Evolutionary conservation across 495 filamentous ascomycete genomes (phyloP).

Genomic region (Penicillium fimorum): DNA sequence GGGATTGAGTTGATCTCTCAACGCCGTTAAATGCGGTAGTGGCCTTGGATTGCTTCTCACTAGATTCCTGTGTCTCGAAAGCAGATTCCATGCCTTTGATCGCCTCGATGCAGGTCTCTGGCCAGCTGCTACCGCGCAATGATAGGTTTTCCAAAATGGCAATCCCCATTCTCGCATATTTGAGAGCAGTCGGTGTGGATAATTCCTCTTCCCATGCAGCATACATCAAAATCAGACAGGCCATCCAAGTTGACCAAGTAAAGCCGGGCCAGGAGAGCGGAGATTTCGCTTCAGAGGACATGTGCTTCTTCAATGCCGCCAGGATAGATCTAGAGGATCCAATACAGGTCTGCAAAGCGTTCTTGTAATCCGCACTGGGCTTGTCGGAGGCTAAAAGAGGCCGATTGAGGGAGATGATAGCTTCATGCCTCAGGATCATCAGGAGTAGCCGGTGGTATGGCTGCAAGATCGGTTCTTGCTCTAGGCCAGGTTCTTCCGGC

Average conservation of each 20-base stretch:
- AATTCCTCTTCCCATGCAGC: conserved; percentile 44
- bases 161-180: conserved; percentile 37
- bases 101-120: conserved; percentile 44
- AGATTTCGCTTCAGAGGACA: conserved; percentile 20
- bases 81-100: conserved; percentile 40
- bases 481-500: not conserved
- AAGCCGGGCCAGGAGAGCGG: conserved; percentile 47
- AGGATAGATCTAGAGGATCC: conserved; percentile 43
- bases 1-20: not conserved
- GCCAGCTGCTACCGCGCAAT: conserved; percentile 38
- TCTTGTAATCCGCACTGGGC: conserved; percentile 39
- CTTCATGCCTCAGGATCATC: conserved; percentile 40
- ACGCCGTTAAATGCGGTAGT: not conserved
- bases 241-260: conserved; percentile 52
- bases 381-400: conserved; percentile 40
- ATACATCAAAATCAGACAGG: conserved; percentile 46
- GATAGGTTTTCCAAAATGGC: conserved; percentile 36
- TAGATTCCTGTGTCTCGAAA: conserved; percentile 19
- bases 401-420: conserved; percentile 47
- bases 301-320: conserved; percentile 29
- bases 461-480: conserved; percentile 9
- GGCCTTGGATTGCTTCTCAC: not conserved
- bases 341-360: conserved; percentile 46
- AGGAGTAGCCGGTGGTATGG: conserved; percentile 41
- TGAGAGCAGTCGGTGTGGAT: conserved; percentile 27